phyloP scores from a whole-genome alignment of 805 yeast genomes.

The Priceomyces melissophilus region DNA sequence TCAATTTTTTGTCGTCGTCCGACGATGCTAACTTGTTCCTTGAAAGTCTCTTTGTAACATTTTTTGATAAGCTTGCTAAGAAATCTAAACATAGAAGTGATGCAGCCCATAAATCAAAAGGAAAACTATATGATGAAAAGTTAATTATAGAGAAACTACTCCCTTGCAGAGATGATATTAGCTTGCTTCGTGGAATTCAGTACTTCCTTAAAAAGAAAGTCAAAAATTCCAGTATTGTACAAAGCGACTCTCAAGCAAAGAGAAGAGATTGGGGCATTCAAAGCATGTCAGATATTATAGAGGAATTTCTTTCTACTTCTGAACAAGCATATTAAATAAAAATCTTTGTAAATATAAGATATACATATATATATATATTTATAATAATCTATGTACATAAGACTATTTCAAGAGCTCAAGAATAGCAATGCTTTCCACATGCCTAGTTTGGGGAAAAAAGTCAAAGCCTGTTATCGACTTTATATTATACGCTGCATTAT shows the following conservation, averaged over 20 bases:
- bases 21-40: conserved; percentile 64
- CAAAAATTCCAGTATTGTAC: conserved; percentile 42
- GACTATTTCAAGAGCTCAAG: conserved; percentile 19
- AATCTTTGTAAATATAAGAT: no score
- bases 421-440: conserved; percentile 54
- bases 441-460: conserved; percentile 56
- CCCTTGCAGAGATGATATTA: conserved; percentile 56
- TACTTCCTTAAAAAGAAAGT: conserved; percentile 53
- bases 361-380: conserved; percentile 4
- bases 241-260: conserved; percentile 51
- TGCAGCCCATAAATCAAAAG: conserved; percentile 36
- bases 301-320: conserved; percentile 30
- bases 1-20: conserved; percentile 68
- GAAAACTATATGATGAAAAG: conserved; percentile 37
- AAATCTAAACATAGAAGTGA: conserved; percentile 49
- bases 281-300: conserved; percentile 50
- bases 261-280: conserved; percentile 69
- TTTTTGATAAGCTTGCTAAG: conserved; percentile 63
- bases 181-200: conserved; percentile 63
- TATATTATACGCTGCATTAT: conserved; percentile 15
- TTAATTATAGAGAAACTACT: conserved; percentile 40
- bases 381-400: background rate
- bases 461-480: conserved; percentile 38
- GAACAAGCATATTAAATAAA: background rate
- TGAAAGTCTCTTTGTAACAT: conserved; percentile 68